Conservation (phyloP, 495 filamentous ascomycete genomes). For the Monascus purpureus region DNA sequence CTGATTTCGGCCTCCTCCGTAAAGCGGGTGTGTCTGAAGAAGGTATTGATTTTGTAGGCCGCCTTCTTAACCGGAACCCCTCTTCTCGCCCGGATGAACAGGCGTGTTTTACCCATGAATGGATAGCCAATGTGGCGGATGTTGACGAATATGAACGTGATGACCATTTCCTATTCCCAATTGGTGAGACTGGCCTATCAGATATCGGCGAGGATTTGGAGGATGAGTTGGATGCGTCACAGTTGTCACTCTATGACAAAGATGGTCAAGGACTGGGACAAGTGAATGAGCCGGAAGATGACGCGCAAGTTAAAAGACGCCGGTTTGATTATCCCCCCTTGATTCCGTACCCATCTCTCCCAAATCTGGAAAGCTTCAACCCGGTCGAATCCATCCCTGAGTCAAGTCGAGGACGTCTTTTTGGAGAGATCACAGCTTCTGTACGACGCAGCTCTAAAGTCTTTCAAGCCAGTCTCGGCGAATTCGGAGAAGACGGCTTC, state of each 20-base stretch:
- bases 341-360: constrained; percentile 30
- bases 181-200: constrained; percentile 28
- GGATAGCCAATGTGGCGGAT: constrained; percentile 41
- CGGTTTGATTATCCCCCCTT: constrained; percentile 18
- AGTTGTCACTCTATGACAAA: constrained; percentile 38
- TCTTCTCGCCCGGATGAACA: constrained; percentile 49
- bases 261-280: constrained; percentile 16
- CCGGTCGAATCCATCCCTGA: constrained; percentile 16
- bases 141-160: constrained; percentile 32
- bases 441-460: constrained; percentile 51
- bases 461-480: constrained; percentile 20
- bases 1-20: constrained; percentile 47
- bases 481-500: constrained; percentile 14
- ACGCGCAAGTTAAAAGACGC: constrained; percentile 26
- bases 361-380: constrained; percentile 26
- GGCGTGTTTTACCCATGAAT: constrained; percentile 50
- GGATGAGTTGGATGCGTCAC: constrained; percentile 47
- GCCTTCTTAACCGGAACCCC: constrained; percentile 65
- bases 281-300: constrained; percentile 12
- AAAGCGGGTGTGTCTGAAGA: constrained; percentile 41
- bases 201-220: constrained; percentile 34
- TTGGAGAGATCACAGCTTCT: constrained; percentile 67
- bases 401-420: constrained; percentile 40
- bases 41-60: constrained; percentile 56
- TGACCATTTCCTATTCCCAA: constrained; percentile 34